A percentile compares a stretch with the other conserved stretches of the same genome.
Conservation (phyloP, 768 basidiomycete genomes). For the Tephrocybe sp. region DNA sequence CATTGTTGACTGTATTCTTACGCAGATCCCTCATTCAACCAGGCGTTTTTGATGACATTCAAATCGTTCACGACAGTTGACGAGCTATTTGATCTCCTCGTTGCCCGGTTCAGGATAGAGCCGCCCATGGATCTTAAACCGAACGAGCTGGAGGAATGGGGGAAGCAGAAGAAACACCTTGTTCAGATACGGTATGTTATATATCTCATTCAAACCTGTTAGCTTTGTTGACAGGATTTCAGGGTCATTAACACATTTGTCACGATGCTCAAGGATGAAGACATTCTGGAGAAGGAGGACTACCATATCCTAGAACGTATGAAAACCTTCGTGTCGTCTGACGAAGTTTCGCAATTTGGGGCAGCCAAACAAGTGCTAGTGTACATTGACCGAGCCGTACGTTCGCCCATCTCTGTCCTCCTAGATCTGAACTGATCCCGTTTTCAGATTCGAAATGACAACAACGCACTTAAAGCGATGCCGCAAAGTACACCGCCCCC, state of each 20-base stretch:
- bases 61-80: constrained; percentile 88
- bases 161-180: constrained; percentile 79
- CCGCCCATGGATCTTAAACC: constrained; percentile 67
- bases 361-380: constrained; percentile 76
- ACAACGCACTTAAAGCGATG: constrained; percentile 54
- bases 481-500: constrained; percentile 65
- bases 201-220: not conserved
- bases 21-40: constrained; percentile 67
- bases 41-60: constrained; percentile 94
- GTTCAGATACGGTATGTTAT: constrained; percentile 78
- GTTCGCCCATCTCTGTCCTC: constrained; percentile 27
- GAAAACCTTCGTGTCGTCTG: constrained; percentile 72
- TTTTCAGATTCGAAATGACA: constrained; percentile 50
- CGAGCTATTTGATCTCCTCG: constrained; percentile 80
- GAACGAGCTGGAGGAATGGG: constrained; percentile 76
- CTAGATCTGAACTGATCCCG: not conserved
- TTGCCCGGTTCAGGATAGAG: constrained; percentile 75
- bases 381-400: constrained; percentile 78
- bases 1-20: constrained; percentile 1
- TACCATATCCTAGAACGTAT: constrained; percentile 78
- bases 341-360: constrained; percentile 60
- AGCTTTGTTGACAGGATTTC: constrained; percentile 5
- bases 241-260: constrained; percentile 92
- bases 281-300: constrained; percentile 87
- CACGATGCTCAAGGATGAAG: constrained; percentile 82